These are phyloP conservation scores for Colletotrichum orbiculare DNA, from an alignment of 2,329 filamentous ascomycete species.

Conservation along the genomic window DNA sequence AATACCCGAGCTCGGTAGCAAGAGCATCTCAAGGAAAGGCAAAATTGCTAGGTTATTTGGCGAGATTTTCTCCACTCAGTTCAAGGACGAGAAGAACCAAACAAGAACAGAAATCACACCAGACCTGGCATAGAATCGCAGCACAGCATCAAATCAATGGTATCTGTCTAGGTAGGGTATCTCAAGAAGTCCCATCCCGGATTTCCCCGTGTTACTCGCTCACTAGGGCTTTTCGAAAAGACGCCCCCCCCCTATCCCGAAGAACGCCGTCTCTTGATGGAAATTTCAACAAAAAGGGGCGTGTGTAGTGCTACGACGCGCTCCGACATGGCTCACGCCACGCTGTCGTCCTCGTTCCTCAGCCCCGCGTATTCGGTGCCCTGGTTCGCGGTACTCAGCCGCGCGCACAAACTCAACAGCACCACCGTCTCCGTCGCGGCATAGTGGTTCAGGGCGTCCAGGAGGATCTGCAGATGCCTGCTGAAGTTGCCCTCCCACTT, in stretches of 20 bases:
- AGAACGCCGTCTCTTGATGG: constrained; percentile 22
- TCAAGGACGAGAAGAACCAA: neutral
- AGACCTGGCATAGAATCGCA: constrained; percentile 1
- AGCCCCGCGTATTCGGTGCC: constrained; percentile 74
- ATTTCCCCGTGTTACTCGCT: neutral
- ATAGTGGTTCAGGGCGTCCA: constrained; percentile 96
- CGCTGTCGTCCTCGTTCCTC: constrained; percentile 65
- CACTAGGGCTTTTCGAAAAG: constrained; percentile 10
- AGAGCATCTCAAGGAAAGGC: too few species aligned
- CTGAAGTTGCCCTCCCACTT: constrained; percentile 96
- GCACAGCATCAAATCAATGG: constrained; percentile 30
- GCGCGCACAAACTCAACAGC: constrained; percentile 85
- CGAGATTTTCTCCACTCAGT: too few species aligned
- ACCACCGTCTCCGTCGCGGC: constrained; percentile 98
- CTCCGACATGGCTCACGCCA: constrained; percentile 4
- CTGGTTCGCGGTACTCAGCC: constrained; percentile 84
- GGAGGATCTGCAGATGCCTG: constrained; percentile 89
- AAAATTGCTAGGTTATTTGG: too few species aligned
- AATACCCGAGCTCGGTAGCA: too few species aligned
- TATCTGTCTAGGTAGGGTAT: constrained; percentile 29
- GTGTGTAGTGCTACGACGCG: constrained; percentile 1
- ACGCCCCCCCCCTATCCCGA: neutral
- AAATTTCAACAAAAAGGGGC: neutral
- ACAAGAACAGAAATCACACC: neutral
- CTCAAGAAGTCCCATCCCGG: constrained; percentile 3